Percentiles rank a stretch among this genome's conserved stretches.
phyloP scores from a whole-genome alignment of 257 asterid species.

The Knoxia roxburghii region DNA sequence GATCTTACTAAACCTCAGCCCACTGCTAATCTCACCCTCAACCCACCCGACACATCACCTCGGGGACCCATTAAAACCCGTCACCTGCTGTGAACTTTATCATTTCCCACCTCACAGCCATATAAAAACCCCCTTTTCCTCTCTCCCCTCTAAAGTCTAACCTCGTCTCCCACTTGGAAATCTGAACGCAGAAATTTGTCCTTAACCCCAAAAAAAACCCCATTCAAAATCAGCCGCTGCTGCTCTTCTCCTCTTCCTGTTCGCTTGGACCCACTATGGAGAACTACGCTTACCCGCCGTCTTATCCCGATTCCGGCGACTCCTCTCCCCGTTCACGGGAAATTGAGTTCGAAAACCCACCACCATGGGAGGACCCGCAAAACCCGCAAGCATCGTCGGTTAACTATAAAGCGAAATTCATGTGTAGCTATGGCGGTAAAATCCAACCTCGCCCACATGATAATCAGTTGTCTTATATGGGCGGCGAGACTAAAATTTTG shows the following conservation, averaged over 20 bases:
- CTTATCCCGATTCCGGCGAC: constrained; percentile 85
- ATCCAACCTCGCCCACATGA: constrained; percentile 92
- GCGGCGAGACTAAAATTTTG: constrained; percentile 91
- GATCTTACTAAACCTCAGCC: neutral
- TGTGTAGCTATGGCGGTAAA: constrained; percentile 97
- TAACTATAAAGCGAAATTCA: constrained; percentile 60
- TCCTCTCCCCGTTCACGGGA: constrained; percentile 94
- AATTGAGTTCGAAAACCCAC: constrained; percentile 69
- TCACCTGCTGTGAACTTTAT: neutral
- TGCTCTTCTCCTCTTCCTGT: constrained; percentile 1
- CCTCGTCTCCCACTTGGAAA: no score
- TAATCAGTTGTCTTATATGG: constrained; percentile 70
- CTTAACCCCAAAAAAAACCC: neutral
- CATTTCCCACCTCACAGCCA: neutral
- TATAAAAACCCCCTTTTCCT: neutral
- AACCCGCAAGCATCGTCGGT: constrained; percentile 41
- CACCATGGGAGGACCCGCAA: constrained; percentile 76
- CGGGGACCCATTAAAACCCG: no score
- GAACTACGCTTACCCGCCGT: constrained; percentile 56
- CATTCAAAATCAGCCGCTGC: neutral
- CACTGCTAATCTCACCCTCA: neutral
- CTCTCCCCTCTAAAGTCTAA: neutral
- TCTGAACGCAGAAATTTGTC: no score
- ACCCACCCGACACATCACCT: neutral
- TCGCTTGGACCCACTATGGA: constrained; percentile 53